These are phyloP conservation scores for Diplocarpon mali DNA, from an alignment of 2,329 filamentous ascomycete species.

Conservation along the genomic window DNA sequence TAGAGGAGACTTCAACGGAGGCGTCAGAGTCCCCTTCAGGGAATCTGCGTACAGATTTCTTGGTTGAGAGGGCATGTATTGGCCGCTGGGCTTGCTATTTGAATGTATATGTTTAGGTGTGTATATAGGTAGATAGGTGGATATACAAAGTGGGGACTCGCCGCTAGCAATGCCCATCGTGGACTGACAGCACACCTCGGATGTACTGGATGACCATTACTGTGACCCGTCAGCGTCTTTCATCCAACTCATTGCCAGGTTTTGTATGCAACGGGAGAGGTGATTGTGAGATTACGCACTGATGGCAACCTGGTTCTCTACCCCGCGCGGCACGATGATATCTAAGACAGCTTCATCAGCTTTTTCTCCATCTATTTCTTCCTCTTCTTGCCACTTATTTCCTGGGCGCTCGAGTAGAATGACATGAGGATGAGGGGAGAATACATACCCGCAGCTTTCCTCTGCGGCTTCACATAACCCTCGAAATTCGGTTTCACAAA, in stretches of 20 bases:
- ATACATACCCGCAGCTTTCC: slow-evolving; percentile 62
- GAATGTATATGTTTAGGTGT: too few species aligned
- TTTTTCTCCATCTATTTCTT: too few species aligned
- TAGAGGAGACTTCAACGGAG: too few species aligned
- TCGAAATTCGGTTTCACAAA: slow-evolving; percentile 97
- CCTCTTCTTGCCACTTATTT: neutral
- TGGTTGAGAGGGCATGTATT: too few species aligned
- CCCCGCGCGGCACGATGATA: slow-evolving; percentile 87
- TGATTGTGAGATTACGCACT: slow-evolving; percentile 33
- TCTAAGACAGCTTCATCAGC: slow-evolving; percentile 36
- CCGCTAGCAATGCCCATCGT: too few species aligned
- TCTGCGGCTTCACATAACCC: slow-evolving; percentile 85
- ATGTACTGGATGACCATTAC: too few species aligned
- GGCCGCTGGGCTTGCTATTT: too few species aligned
- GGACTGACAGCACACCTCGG: too few species aligned
- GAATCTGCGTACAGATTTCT: too few species aligned
- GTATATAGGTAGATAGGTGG: too few species aligned
- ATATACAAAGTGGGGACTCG: neutral
- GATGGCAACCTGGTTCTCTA: slow-evolving; percentile 91
- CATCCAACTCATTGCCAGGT: neutral
- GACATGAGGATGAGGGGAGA: neutral
- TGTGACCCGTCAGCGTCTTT: neutral
- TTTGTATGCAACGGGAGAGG: too few species aligned
- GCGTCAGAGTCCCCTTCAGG: too few species aligned
- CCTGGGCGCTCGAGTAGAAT: neutral